phyloP scores from a whole-genome alignment of 139 green algal species.

The Chlorella sp. region DNA sequence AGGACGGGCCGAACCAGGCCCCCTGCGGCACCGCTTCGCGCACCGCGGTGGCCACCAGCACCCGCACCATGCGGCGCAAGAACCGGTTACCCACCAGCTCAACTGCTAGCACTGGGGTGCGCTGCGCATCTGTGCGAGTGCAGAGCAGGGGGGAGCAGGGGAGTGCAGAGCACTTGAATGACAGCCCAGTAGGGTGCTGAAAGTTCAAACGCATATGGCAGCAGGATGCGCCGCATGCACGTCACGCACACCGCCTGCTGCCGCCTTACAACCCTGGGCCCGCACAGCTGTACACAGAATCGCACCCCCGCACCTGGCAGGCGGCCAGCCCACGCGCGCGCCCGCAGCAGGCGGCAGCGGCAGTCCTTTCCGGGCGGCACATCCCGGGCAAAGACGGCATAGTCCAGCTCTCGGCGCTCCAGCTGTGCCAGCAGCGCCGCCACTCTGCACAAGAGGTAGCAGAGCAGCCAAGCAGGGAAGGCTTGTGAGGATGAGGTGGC shows the following conservation, averaged over 20 bases:
- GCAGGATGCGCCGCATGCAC: neutral
- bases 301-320: neutral
- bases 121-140: neutral
- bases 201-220: neutral
- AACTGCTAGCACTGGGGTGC: constrained; percentile 10
- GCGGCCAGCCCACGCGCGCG: neutral
- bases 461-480: no score
- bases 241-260: no score
- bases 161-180: neutral
- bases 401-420: constrained; percentile 1
- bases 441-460: neutral
- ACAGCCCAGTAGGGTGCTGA: neutral
- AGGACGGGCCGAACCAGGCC: neutral
- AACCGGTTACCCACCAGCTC: constrained; percentile 11
- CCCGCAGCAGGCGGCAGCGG: constrained; percentile 9
- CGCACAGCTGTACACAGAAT: no score
- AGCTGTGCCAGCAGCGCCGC: constrained; percentile 4
- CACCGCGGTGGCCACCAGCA: constrained; percentile 25
- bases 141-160: neutral
- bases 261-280: no score
- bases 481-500: no score
- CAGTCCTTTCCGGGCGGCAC: constrained; percentile 1
- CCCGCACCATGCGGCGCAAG: constrained; percentile 26
- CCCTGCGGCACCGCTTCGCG: neutral
- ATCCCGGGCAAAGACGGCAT: constrained; percentile 4